Conservation (phyloP, 2,329 filamentous ascomycete genomes). For the Colletotrichum sp. region DNA sequence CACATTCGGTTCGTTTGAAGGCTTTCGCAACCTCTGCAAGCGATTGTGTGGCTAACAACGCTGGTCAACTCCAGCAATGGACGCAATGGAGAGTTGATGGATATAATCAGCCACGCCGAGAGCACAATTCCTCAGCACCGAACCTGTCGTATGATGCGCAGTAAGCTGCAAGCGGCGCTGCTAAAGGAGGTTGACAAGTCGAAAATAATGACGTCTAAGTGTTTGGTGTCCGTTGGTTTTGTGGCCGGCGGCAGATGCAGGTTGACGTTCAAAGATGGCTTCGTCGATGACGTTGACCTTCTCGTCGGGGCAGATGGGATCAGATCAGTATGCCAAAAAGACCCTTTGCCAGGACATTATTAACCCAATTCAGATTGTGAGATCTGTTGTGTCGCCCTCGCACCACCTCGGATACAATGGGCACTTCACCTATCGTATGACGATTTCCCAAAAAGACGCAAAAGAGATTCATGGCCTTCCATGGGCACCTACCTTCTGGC, state of each 20-base stretch:
- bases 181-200: neutral
- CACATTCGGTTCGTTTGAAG: neutral
- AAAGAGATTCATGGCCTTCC: neutral
- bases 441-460: neutral
- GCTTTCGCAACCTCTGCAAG: neutral
- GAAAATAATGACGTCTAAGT: neutral
- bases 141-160: neutral
- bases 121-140: neutral
- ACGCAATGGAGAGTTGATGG: neutral
- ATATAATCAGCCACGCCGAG: neutral
- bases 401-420: neutral
- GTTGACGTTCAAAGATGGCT: neutral
- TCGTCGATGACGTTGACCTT: neutral
- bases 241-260: neutral
- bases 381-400: neutral
- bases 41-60: neutral
- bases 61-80: neutral
- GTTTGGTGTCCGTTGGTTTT: neutral
- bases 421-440: neutral
- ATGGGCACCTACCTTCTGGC: conserved; percentile 19
- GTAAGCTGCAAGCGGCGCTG: neutral
- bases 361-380: neutral
- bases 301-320: neutral
- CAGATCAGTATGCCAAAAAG: neutral
- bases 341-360: neutral